Percentiles rank a stretch among this genome's conserved stretches.
These are phyloP conservation scores for Naumovozyma castellii DNA, from an alignment of 805 yeast species.

Conservation along the genomic window DNA sequence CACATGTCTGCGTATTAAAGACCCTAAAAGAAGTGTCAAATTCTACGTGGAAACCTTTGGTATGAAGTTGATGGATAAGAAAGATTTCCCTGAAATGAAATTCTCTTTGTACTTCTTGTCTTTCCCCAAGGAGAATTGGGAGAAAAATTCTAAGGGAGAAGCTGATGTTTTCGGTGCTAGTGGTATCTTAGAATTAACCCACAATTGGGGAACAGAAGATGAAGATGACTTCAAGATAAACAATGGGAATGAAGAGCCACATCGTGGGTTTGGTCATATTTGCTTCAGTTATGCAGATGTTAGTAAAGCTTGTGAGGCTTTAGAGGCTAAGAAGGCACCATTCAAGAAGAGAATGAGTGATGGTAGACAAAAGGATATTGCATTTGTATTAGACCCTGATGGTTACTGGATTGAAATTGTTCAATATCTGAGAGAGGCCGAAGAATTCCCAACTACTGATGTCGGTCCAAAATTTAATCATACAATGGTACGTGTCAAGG, in stretches of 20 bases:
- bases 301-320: conserved; percentile 44
- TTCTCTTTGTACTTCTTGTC: conserved; percentile 66
- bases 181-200: conserved; percentile 80
- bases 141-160: conserved; percentile 35
- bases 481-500: conserved; percentile 87
- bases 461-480: conserved; percentile 53
- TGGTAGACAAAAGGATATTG: conserved; percentile 89
- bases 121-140: conserved; percentile 21
- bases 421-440: conserved; percentile 34
- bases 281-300: conserved; percentile 82
- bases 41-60: conserved; percentile 74
- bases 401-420: conserved; percentile 95
- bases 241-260: conserved; percentile 78
- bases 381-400: conserved; percentile 91
- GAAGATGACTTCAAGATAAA: conserved; percentile 48
- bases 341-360: conserved; percentile 80
- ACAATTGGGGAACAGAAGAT: conserved; percentile 63
- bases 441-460: conserved; percentile 7
- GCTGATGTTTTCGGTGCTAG: conserved; percentile 18
- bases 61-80: conserved; percentile 46
- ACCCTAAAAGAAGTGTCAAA: conserved; percentile 60
- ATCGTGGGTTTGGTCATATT: conserved; percentile 90
- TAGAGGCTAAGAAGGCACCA: conserved; percentile 52
- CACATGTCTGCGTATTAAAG: conserved; percentile 72
- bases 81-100: conserved; percentile 45